These are phyloP conservation scores for Starmerella etchellsii DNA, from an alignment of 805 yeast species.

Conservation along the genomic window DNA sequence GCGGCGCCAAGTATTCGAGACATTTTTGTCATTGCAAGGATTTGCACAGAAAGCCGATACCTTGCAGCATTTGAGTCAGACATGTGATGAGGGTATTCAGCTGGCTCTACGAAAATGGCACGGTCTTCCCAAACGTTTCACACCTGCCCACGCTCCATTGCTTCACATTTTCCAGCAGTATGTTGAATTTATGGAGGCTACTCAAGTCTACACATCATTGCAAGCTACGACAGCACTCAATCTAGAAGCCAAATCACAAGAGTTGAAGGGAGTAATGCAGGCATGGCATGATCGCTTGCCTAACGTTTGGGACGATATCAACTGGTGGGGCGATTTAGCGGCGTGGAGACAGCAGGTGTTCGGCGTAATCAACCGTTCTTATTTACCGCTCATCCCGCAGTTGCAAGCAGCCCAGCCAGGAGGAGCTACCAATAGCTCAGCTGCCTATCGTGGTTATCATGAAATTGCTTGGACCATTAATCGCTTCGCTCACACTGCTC, in stretches of 20 bases:
- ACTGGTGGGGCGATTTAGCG: conserved; percentile 92
- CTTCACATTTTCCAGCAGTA: conserved; percentile 94
- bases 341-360: conserved; percentile 99
- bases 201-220: conserved; percentile 79
- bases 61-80: conserved; percentile 66
- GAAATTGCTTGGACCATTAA: conserved; percentile 99
- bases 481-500: conserved; percentile 94
- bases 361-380: conserved; percentile 86
- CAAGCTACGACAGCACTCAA: conserved; percentile 86
- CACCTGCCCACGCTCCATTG: conserved; percentile 72
- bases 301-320: conserved; percentile 93
- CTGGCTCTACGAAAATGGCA: conserved; percentile 86
- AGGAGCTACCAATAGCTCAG: conserved; percentile 50
- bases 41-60: conserved; percentile 84
- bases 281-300: conserved; percentile 98
- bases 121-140: conserved; percentile 56
- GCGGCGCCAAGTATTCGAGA: conserved; percentile 86
- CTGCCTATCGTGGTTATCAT: conserved; percentile 94
- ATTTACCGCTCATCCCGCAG: conserved; percentile 81
- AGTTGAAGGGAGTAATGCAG: conserved; percentile 81
- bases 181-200: conserved; percentile 94
- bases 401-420: conserved; percentile 38
- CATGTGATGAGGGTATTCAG: conserved; percentile 95
- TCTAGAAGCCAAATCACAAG: conserved; percentile 84
- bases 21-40: conserved; percentile 84